A percentile compares a stretch with the other conserved stretches of the same genome.
Evolutionary conservation across 2,329 filamentous ascomycete species (phyloP).

Genomic region (Clonostachys byssicola): DNA sequence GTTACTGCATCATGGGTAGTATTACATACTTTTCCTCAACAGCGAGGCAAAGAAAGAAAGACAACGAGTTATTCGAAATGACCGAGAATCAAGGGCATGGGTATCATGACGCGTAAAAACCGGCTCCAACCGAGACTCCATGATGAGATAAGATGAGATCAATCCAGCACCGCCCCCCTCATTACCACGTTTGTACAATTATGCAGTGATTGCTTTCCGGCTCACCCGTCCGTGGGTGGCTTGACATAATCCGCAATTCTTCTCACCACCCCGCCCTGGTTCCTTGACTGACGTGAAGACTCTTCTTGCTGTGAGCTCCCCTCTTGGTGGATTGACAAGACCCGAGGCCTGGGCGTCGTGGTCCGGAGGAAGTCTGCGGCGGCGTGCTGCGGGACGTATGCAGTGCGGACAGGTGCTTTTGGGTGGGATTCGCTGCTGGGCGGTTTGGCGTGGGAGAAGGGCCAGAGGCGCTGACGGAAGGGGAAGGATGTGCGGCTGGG

Average conservation of each 20-base stretch:
- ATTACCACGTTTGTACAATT: neutral
- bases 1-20: no score
- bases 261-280: constrained; percentile 4
- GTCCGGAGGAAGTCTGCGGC: constrained; percentile 18
- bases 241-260: constrained; percentile 10
- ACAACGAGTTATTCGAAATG: no score
- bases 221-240: constrained; percentile 3
- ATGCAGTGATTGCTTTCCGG: neutral
- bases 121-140: neutral
- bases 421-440: constrained; percentile 8
- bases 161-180: neutral
- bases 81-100: neutral
- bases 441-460: constrained; percentile 1
- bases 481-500: neutral
- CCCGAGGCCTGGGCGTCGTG: constrained; percentile 4
- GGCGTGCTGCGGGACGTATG: constrained; percentile 21
- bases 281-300: neutral
- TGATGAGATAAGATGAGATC: no score
- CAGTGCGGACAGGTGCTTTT: neutral
- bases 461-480: constrained; percentile 2
- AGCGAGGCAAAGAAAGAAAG: no score
- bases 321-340: neutral
- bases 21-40: no score
- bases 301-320: neutral
- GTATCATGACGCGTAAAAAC: neutral